phyloP scores from a whole-genome alignment of 73 alveolate genomes.

The Effrenium voratum region DNA sequence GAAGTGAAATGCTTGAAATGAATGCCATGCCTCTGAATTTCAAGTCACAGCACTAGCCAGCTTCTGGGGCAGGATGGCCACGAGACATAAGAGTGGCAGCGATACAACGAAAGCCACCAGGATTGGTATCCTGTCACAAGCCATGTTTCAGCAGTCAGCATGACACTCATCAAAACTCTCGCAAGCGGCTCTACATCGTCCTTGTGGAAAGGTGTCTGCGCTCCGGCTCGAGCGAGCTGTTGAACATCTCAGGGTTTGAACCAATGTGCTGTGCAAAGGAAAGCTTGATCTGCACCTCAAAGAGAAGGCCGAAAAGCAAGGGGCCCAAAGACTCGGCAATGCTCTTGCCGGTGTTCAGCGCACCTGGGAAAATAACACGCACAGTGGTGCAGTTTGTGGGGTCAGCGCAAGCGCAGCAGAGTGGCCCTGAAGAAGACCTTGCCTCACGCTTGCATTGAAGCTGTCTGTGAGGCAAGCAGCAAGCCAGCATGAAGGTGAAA shows the following conservation, averaged over 20 bases:
- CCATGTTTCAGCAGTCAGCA: no score
- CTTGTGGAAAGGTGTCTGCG: no score
- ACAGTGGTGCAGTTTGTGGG: not conserved
- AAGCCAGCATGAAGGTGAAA: not conserved
- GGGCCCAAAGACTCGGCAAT: conserved; percentile 86
- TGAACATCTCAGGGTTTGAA: no score
- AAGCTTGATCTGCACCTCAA: conserved; percentile 9
- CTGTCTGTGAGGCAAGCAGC: not conserved
- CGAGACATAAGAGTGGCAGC: conserved; percentile 30
- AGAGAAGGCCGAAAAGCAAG: conserved; percentile 37
- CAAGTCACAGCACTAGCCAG: conserved; percentile 29
- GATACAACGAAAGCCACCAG: conserved; percentile 66
- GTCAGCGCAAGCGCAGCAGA: not conserved
- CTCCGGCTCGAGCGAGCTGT: no score
- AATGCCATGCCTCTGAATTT: not conserved
- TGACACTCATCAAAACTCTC: no score
- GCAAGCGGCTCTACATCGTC: no score
- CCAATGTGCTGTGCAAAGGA: no score
- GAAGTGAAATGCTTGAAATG: no score
- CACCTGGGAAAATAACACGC: conserved; percentile 17
- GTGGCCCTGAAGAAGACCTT: conserved; percentile 45
- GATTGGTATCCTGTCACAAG: conserved; percentile 72
- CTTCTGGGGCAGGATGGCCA: conserved; percentile 32
- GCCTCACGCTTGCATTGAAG: no score
- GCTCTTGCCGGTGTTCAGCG: conserved; percentile 77